A percentile compares a stretch with the other conserved stretches of the same genome.
These are phyloP conservation scores for Fusarium nematophilum DNA, from an alignment of 2,329 filamentous ascomycete species.

Conservation along the genomic window DNA sequence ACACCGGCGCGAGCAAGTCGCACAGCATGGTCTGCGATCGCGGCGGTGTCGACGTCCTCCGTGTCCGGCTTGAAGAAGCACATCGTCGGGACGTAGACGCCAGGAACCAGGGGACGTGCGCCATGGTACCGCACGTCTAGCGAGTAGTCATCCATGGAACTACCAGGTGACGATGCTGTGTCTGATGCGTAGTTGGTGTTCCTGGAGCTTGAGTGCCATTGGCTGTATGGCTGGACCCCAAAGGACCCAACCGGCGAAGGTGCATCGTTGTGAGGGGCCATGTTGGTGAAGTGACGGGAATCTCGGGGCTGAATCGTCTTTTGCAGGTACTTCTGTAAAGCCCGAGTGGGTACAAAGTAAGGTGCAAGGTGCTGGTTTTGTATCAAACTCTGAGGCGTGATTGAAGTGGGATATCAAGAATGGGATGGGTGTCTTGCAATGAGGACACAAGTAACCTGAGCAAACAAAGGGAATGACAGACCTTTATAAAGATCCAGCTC, in stretches of 20 bases:
- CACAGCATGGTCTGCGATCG: slow-evolving; percentile 70
- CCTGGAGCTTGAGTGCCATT: slow-evolving; percentile 41
- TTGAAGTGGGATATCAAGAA: too few relatives aligned
- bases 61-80: slow-evolving; percentile 75
- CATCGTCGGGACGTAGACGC: slow-evolving; percentile 79
- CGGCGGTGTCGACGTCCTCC: slow-evolving; percentile 74
- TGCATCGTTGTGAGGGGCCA: slow-evolving; percentile 40
- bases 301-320: neutral
- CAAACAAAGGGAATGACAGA: too few relatives aligned
- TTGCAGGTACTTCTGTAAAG: neutral
- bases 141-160: slow-evolving; percentile 55
- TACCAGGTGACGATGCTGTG: slow-evolving; percentile 51
- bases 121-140: slow-evolving; percentile 48
- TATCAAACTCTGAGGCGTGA: too few relatives aligned
- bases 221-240: slow-evolving; percentile 38
- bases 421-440: too few relatives aligned
- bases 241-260: slow-evolving; percentile 37
- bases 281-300: slow-evolving; percentile 6
- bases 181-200: slow-evolving; percentile 42
- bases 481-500: slow-evolving; percentile 7
- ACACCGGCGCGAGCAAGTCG: slow-evolving; percentile 80
- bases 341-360: too few relatives aligned
- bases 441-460: too few relatives aligned
- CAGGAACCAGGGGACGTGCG: slow-evolving; percentile 56
- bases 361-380: too few relatives aligned